Evolutionary conservation across 805 yeast genomes (phyloP).

Genomic region (Lipomyces yamadae): DNA sequence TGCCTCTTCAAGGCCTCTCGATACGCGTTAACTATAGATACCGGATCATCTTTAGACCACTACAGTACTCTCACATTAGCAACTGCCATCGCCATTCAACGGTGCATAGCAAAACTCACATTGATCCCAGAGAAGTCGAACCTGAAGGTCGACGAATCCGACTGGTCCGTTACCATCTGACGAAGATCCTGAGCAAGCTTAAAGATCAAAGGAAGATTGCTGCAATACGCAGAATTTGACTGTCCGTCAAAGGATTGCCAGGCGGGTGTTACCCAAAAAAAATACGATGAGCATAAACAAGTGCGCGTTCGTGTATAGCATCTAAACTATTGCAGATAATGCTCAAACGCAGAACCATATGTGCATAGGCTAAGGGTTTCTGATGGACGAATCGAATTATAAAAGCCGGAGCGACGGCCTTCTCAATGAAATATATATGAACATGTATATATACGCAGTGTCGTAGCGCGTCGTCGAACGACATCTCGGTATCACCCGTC

Average conservation of each 20-base stretch:
- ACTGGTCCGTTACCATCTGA: conserved; percentile 3
- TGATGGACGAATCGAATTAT: too few relatives aligned
- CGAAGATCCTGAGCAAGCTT: not conserved
- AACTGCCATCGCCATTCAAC: not conserved
- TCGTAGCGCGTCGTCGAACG: too few relatives aligned
- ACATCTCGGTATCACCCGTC: too few relatives aligned
- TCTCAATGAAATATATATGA: too few relatives aligned
- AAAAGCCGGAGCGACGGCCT: too few relatives aligned
- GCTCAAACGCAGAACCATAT: too few relatives aligned
- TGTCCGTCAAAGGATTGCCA: not conserved
- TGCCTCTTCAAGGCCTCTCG: conserved; percentile 40
- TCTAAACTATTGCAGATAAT: too few relatives aligned
- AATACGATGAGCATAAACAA: too few relatives aligned
- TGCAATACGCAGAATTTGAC: not conserved
- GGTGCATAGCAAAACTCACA: conserved; percentile 14
- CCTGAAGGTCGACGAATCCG: conserved; percentile 17
- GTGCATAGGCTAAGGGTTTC: too few relatives aligned
- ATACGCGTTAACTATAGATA: conserved; percentile 42
- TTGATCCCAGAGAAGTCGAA: conserved; percentile 37
- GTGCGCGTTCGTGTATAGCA: too few relatives aligned
- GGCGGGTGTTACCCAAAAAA: not conserved
- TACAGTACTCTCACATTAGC: conserved; percentile 2
- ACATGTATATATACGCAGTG: too few relatives aligned
- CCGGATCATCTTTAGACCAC: conserved; percentile 39
- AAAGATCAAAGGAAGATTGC: not conserved